A percentile compares a stretch with the other conserved stretches of the same genome.
These are phyloP conservation scores for Cladophialophora carrionii DNA, from an alignment of 2,329 filamentous ascomycete genomes.

Conservation along the genomic window DNA sequence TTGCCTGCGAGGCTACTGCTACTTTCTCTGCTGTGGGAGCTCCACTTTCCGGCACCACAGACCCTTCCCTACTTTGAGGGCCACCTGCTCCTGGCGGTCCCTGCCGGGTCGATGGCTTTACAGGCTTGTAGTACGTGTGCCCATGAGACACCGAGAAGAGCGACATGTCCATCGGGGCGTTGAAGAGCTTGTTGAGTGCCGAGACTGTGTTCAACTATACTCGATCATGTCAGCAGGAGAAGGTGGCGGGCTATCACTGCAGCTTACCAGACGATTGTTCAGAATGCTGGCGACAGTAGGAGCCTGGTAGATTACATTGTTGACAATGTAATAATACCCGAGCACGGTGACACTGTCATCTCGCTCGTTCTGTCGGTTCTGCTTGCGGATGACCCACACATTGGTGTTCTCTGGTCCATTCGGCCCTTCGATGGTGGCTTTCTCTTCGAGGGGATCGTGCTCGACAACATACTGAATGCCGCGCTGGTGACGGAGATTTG, in stretches of 20 bases:
- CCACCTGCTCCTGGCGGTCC: slow-evolving; percentile 42
- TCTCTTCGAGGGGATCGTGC: slow-evolving; percentile 58
- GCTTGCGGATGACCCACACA: slow-evolving; percentile 65
- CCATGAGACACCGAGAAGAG: slow-evolving; percentile 63
- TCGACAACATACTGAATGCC: slow-evolving; percentile 65
- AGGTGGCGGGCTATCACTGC: not conserved
- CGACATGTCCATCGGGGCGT: slow-evolving; percentile 57
- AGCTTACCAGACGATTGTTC: slow-evolving; percentile 56
- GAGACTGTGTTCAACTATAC: slow-evolving; percentile 59
- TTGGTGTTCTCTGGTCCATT: slow-evolving; percentile 51
- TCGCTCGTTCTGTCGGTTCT: slow-evolving; percentile 51
- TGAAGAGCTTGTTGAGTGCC: slow-evolving; percentile 59
- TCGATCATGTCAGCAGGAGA: slow-evolving; percentile 9
- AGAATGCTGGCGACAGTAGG: slow-evolving; percentile 64
- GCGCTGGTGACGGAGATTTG: slow-evolving; percentile 56
- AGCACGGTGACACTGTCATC: slow-evolving; percentile 57
- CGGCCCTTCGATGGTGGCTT: slow-evolving; percentile 46
- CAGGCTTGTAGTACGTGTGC: slow-evolving; percentile 61
- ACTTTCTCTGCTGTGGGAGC: slow-evolving; percentile 22
- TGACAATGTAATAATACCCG: slow-evolving; percentile 64
- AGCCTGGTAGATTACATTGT: slow-evolving; percentile 64
- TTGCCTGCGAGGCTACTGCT: slow-evolving; percentile 13
- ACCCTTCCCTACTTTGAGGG: slow-evolving; percentile 54
- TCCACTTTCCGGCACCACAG: slow-evolving; percentile 49
- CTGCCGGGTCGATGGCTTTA: slow-evolving; percentile 34